phyloP scores from a whole-genome alignment of 2,329 filamentous ascomycete genomes.

The Exserohilum rostratum region DNA sequence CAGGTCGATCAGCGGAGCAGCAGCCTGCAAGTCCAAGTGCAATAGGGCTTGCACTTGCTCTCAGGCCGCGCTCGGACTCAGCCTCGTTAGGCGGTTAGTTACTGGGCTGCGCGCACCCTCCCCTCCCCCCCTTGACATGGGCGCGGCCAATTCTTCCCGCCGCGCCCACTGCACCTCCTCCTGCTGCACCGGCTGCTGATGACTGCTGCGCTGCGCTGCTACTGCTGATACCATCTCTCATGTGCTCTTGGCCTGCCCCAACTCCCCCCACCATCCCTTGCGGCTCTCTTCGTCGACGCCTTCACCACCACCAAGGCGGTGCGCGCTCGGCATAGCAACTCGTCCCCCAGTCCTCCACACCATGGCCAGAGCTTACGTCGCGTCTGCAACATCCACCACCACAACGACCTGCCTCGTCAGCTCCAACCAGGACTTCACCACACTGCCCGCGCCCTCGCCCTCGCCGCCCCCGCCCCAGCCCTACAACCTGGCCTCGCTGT shows the following conservation, averaged over 20 bases:
- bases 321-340: conserved; percentile 8
- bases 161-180: conserved; percentile 7
- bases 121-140: conserved; percentile 5
- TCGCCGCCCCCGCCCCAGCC: conserved; percentile 22
- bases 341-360: conserved; percentile 10
- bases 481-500: conserved; percentile 22
- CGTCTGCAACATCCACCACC: conserved; percentile 19
- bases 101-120: background rate
- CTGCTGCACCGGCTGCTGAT: background rate
- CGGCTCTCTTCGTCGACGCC: conserved; percentile 12
- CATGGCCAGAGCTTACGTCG: conserved; percentile 31
- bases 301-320: conserved; percentile 8
- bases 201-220: background rate
- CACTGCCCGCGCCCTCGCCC: conserved; percentile 15
- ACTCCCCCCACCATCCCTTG: conserved; percentile 5
- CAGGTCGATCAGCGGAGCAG: conserved; percentile 10
- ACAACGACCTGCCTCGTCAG: conserved; percentile 22
- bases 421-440: conserved; percentile 7
- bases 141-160: conserved; percentile 13
- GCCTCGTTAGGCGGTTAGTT: conserved; percentile 9
- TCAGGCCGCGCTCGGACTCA: conserved; percentile 15
- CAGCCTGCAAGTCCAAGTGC: too few relatives aligned
- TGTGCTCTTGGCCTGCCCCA: conserved; percentile 6
- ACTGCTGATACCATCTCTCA: conserved; percentile 6
- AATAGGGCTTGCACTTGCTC: too few relatives aligned